Evolutionary conservation across 305 asterid species (phyloP), one percentile per base, ranked within the genome.

Genomic region (Lippia alba): DNA sequence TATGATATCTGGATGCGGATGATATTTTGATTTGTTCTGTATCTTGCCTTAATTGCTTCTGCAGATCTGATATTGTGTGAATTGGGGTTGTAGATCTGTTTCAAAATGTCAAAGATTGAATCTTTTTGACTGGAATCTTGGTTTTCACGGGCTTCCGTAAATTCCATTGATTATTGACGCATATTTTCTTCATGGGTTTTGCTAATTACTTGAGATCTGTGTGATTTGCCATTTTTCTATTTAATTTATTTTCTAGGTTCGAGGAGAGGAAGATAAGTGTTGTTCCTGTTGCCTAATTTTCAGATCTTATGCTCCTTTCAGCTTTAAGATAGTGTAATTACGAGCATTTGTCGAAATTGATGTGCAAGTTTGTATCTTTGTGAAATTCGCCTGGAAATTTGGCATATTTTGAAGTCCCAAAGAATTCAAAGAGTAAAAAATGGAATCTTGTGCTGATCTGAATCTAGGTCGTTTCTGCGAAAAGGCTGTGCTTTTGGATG

Each of bases 51-150:
- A 7, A 67, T 83, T 75, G 55, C 61, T 49, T 33, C 53, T 7
- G 71, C 76, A 80, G 92, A 90, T 88, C 88, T 81, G 84, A 69
- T 19, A 8, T 69, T 79, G 0, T 59, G 64, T 44, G 17, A 36
- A 56, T 69, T 44, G 66, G 41, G 67, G 66, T 46, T n/a, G 57
- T 73, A 84, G 95, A 89, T 89, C 90, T 82, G 81, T 73, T 71
- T 72, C 44, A 11, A 53, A 57, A 41, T 61, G 49, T 34, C 17
- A 64, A 81, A 79, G 76, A 68, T 73, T 80, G 60, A 45, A 73
- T 67, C 71, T 85, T 83, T 84, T 66, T 15, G 48, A 11, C 46
- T 53, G 33, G 73, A 82, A 74, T 67, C 71, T 58, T 68, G 59
- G 36, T 64, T 67, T 24, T 56, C 50, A 7, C 53, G 74, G 53